Evolutionary conservation across 2,329 filamentous ascomycete genomes (phyloP).

Genomic region (Akanthomyces muscarius): DNA sequence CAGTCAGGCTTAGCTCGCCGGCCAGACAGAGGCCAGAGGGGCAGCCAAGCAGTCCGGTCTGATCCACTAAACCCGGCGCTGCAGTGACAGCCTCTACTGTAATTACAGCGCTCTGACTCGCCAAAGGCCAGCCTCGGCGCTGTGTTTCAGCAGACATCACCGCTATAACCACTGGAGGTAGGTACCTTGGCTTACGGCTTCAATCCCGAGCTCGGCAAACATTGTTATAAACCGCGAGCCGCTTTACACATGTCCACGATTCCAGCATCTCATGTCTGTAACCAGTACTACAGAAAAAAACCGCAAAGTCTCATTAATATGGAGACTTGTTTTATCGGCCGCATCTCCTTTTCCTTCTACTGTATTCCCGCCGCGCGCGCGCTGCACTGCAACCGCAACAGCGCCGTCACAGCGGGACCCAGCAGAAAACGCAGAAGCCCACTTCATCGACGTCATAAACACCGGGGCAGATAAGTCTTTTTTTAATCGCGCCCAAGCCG

Average conservation of each 20-base stretch:
- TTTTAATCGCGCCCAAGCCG: neutral
- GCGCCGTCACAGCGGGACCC: neutral
- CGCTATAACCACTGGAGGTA: neutral
- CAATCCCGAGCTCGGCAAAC: neutral
- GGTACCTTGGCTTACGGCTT: neutral
- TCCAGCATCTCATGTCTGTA: neutral
- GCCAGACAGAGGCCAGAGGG: neutral
- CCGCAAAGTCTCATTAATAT: neutral
- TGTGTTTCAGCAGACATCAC: neutral
- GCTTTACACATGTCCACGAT: no score
- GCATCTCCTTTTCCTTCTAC: neutral
- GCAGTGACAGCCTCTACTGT: neutral
- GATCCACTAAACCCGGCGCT: neutral
- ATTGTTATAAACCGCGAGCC: no score
- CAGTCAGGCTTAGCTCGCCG: neutral
- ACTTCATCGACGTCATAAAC: conserved; percentile 14
- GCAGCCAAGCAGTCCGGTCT: no score
- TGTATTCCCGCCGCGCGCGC: no score
- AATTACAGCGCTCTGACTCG: neutral
- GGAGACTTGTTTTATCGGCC: no score
- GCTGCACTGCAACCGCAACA: neutral
- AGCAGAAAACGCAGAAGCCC: neutral
- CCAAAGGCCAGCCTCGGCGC: neutral
- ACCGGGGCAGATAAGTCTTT: conserved; percentile 11
- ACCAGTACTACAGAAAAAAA: neutral